phyloP scores from a whole-genome alignment of 345 rosid species.

The Capsella bursapastoris region DNA sequence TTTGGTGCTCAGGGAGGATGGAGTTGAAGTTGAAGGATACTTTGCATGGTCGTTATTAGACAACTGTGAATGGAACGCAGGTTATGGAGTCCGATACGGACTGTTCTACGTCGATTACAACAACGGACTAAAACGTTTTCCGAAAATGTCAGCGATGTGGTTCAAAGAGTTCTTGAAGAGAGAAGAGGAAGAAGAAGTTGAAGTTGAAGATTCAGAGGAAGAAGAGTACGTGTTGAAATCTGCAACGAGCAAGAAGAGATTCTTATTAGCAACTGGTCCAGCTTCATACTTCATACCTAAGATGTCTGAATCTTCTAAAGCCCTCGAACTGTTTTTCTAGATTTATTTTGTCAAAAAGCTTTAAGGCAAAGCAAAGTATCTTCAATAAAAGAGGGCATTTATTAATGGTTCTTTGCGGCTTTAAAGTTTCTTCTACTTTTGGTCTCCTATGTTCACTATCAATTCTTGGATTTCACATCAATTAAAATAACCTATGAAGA shows the following conservation, averaged over 20 bases:
- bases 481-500: background rate
- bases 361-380: slow-evolving; percentile 21
- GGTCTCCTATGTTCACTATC: background rate
- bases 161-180: slow-evolving; percentile 56
- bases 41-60: slow-evolving; percentile 69
- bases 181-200: slow-evolving; percentile 43
- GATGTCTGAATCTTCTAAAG: slow-evolving; percentile 47
- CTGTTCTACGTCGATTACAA: slow-evolving; percentile 57
- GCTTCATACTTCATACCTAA: slow-evolving; percentile 42
- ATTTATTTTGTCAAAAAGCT: slow-evolving; percentile 11
- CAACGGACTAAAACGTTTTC: slow-evolving; percentile 60
- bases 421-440: background rate
- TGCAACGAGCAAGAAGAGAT: slow-evolving; percentile 39
- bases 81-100: slow-evolving; percentile 61
- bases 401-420: slow-evolving; percentile 16
- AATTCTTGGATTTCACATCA: slow-evolving; percentile 3
- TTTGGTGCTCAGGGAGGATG: slow-evolving; percentile 47
- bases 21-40: slow-evolving; percentile 60
- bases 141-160: slow-evolving; percentile 71
- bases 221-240: slow-evolving; percentile 36
- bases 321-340: slow-evolving; percentile 41
- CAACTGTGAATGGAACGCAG: slow-evolving; percentile 64
- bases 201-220: slow-evolving; percentile 36
- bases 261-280: slow-evolving; percentile 38
- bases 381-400: slow-evolving; percentile 33